These are phyloP conservation scores for Gastrolobium villosum DNA, from an alignment of 306 rosid species.

Conservation along the genomic window DNA sequence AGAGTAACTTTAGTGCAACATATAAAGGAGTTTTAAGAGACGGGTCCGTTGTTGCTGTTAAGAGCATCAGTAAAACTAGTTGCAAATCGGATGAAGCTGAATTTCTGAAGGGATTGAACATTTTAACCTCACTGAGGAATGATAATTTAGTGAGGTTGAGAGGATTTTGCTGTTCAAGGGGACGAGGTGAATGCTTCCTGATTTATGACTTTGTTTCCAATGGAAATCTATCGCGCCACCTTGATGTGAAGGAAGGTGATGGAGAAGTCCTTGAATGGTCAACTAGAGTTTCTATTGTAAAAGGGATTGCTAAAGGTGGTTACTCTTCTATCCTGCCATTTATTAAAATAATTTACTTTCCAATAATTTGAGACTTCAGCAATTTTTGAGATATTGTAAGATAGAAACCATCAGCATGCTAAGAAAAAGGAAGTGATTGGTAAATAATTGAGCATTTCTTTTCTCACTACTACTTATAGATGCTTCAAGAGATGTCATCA, in stretches of 20 bases:
- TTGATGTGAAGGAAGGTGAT: slow-evolving; percentile 79
- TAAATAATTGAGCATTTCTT: slow-evolving; percentile 10
- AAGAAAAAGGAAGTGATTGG: slow-evolving; percentile 8
- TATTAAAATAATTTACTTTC: slow-evolving; percentile 29
- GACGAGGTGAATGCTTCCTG: slow-evolving; percentile 93
- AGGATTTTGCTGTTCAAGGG: slow-evolving; percentile 96
- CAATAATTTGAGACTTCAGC: not conserved
- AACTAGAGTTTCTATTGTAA: slow-evolving; percentile 84
- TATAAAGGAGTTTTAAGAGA: slow-evolving; percentile 91
- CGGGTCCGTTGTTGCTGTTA: slow-evolving; percentile 83
- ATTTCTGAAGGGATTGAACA: slow-evolving; percentile 87
- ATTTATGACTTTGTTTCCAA: slow-evolving; percentile 81
- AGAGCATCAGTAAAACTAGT: slow-evolving; percentile 88
- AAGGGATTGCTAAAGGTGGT: slow-evolving; percentile 97
- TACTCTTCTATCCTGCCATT: not conserved
- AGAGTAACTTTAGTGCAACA: slow-evolving; percentile 91
- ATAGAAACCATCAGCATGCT: not conserved
- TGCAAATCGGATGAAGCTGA: slow-evolving; percentile 95
- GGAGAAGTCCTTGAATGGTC: slow-evolving; percentile 91
- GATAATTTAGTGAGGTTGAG: slow-evolving; percentile 82
- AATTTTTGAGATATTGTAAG: not conserved
- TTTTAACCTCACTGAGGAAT: slow-evolving; percentile 78
- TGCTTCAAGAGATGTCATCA: slow-evolving; percentile 39
- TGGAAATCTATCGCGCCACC: slow-evolving; percentile 71
- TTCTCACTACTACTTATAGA: not conserved